Evolutionary conservation across 768 basidiomycete species (phyloP), one percentile per base, ranked within the genome.

Genomic region (Rhizopogon vinicolor): DNA sequence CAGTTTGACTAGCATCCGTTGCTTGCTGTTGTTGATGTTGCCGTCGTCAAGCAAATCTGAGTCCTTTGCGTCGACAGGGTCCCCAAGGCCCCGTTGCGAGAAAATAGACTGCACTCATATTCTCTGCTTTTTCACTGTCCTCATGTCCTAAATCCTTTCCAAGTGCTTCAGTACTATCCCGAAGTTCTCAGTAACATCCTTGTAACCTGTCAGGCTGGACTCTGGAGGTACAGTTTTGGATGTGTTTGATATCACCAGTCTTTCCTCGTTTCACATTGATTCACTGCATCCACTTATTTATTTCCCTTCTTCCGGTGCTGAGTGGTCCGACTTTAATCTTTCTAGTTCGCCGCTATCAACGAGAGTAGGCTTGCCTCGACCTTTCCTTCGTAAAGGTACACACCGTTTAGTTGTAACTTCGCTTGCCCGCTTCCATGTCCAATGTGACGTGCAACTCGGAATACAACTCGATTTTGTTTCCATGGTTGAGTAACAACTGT

Each of bases 401-500:
- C 9, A 41, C 59, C 22, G 44, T 37, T 50, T 59, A 58, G 37
- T 58, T 67, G 56, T 19, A n/a, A 49, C 41, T 51, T 56, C 57
- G 37, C 40, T 62, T 61, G 33, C 22, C 28, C 22, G n/a, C 41
- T 5, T 62, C 69, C 59, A 70, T 58, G 33, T 37, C 44, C 53
- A 55, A 41, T 55, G 58, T 35, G 43, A 41, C 55, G 54, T 67
- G 62, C 44, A 53, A 44, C 50, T 54, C 60, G 55, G 57, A 56
- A 61, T 67, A 67, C 56, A 41, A 43, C 54, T 63, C 65, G 52
- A 37, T 68, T 33, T 65, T 68, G 8, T 53, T 72, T 52, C 64
- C 76, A 42, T 63, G 69, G 44, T 67, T 78, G 59, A 77, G 73
- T 56, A 65, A 69, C 56, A 70, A 78, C 62, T 69, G 67, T 56